Evolutionary conservation across 1,284 basidiomycete species (phyloP), one percentile per base, ranked within the genome.

Genomic region (Meira nashicola): DNA sequence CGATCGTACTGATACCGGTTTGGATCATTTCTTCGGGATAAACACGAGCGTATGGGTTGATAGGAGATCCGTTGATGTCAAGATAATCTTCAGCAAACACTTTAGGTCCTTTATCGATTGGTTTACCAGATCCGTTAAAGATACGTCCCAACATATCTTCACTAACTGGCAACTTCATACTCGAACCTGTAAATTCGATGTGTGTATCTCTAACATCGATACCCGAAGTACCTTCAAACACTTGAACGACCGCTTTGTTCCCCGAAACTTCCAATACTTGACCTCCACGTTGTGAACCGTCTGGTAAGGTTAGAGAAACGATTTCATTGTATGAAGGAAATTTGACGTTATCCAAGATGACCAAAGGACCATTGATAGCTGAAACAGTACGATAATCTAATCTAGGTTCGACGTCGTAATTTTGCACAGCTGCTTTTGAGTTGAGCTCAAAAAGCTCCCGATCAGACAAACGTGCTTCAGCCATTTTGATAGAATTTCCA

Each of bases 11-110:
- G 79, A 98, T 98, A 82, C 95, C 95, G 19, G 95, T 98, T 81
- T 98, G 95, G 71, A 99, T 98, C 95, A 99, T 99, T 83, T 99
- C 94, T 81, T 98, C 95, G 65, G 95, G 95, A 82, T 99, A 98
- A 81, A 97, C 96, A 79, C 95, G 92, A 64, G 92, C 92, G 82
- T 89, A 98, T 15, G 95, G 95, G 82, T 99, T 99, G 83, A 98
- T 98, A 53, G 94, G 95, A 6, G 92, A 95, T 64, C 93, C 95
- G 81, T 98, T 97, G 80, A 99, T 99, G 81, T 99, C 95, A 68
- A 98, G 83, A 81, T 97, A 98, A 79, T 99, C 95, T 81, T 98
- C 95, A 23, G 95, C 95, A 82, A 96, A 97, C 33, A 98, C 95
- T 79, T 94, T 95, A 1, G 95, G 95, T 47, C 95, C 95, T 77